These are phyloP conservation scores for Hylodesmum podocarpum DNA, from an alignment of 306 rosid genomes.

Conservation along the genomic window DNA sequence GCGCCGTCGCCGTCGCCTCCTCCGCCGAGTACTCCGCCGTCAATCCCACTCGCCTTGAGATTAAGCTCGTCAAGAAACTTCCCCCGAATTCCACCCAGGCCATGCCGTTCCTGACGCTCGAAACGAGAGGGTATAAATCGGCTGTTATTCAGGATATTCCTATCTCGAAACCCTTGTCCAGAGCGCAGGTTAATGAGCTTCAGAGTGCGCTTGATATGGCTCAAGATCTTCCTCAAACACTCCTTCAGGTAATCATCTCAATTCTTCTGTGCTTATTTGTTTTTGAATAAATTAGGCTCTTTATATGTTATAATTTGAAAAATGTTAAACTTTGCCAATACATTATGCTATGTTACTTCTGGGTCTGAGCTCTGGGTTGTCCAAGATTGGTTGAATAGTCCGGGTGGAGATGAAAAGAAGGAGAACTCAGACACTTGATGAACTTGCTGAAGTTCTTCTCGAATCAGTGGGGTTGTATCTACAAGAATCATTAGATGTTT, in stretches of 20 bases:
- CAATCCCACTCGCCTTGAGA: slow-evolving; percentile 62
- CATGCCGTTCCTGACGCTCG: slow-evolving; percentile 82
- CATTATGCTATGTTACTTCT: no score
- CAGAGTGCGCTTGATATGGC: slow-evolving; percentile 78
- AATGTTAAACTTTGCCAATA: no score
- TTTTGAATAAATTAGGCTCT: no score
- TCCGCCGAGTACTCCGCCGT: slow-evolving; percentile 1
- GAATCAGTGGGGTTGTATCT: no score
- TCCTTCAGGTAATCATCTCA: slow-evolving; percentile 50
- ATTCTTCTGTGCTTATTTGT: no score
- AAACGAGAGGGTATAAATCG: slow-evolving; percentile 75
- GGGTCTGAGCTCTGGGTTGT: no score
- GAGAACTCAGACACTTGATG: no score
- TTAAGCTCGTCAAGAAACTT: slow-evolving; percentile 81
- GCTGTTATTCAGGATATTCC: slow-evolving; percentile 94
- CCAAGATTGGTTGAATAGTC: no score
- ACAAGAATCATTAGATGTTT: no score
- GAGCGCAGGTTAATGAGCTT: slow-evolving; percentile 74
- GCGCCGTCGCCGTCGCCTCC: slow-evolving; percentile 73
- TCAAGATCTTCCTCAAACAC: slow-evolving; percentile 87
- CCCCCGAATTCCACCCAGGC: slow-evolving; percentile 62
- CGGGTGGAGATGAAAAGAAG: no score
- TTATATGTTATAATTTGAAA: no score
- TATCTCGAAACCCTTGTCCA: slow-evolving; percentile 75
- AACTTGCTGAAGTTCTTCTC: no score